A percentile compares a stretch with the other conserved stretches of the same genome.
Conservation (phyloP, 83 land plant genomes). For the Picea abies region DNA sequence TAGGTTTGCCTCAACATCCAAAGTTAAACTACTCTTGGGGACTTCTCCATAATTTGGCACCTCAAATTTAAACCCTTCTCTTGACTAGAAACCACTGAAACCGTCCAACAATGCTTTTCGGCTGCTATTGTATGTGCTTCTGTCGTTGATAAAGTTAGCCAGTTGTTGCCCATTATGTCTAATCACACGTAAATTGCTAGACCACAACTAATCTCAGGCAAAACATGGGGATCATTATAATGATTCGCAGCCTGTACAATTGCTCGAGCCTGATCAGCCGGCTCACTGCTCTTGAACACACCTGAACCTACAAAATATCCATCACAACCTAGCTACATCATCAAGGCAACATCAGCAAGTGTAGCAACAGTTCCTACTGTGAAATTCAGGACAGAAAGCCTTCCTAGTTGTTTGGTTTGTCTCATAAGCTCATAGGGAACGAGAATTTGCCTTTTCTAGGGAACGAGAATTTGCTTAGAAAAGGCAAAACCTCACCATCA, state of each 20-base stretch:
- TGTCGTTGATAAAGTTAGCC: no score
- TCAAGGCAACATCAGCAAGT: slow-evolving; percentile 82
- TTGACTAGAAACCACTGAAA: no score
- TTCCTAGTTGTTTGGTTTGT: slow-evolving; percentile 89
- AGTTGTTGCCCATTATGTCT: no score
- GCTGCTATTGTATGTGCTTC: no score
- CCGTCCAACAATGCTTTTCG: no score
- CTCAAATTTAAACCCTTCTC: no score
- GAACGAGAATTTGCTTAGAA: slow-evolving; percentile 60
- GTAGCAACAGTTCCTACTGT: slow-evolving; percentile 85
- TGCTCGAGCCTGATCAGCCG: slow-evolving; percentile 62
- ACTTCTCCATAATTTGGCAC: no score
- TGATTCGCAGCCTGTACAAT: slow-evolving; percentile 79
- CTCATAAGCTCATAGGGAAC: slow-evolving; percentile 80
- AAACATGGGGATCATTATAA: slow-evolving; percentile 65
- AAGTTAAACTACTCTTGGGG: no score
- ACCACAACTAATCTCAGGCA: slow-evolving; percentile 68
- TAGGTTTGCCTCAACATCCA: no score
- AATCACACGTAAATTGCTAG: slow-evolving; percentile 24
- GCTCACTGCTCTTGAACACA: slow-evolving; percentile 81
- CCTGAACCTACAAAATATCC: slow-evolving; percentile 88
- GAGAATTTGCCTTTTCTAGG: slow-evolving; percentile 40
- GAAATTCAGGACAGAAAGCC: slow-evolving; percentile 75
- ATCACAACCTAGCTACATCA: slow-evolving; percentile 91
- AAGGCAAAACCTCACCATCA: slow-evolving; percentile 74